Evolutionary conservation across 225 moss, liverwort and hornwort genomes (phyloP), one percentile per base, ranked within the genome.

Genomic region (Takakia lepidozioides): DNA sequence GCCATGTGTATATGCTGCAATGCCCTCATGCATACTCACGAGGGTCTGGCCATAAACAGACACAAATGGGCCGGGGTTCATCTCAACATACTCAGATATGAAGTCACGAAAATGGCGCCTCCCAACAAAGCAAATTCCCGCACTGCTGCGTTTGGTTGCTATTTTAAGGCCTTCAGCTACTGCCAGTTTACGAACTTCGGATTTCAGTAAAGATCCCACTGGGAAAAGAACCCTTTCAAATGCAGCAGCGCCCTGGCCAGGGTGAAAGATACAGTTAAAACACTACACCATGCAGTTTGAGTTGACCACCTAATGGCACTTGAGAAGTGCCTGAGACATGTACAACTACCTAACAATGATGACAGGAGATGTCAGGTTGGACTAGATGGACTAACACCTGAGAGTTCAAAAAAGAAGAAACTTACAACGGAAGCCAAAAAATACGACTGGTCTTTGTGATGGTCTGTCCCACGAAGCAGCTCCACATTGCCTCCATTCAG

Each of bases 101-200:
- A 95, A 95, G 23, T 78, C 78, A 29, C 82, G 65, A 59, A 95
- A 95, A 41, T 85, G 63, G 17, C 95, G 89, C 57, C 82, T 69
- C 36, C 95, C 95, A 65, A 95, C 84, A 73, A 95, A 95, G 61
- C 95, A 95, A 50, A 95, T 95, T 63, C 95, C 95, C 36, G 80
- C 84, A 60, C 95, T 95, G 58, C 95, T 95, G 22, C 90, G 90
- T 64, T 90, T 95, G 16, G 61, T 67, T 54, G 95, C 95, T 49
- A 86, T 86, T 15, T 67, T 55, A 55, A 95, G 68, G n/a, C 80
- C 75, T 76, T 82, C 87, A 14, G 73, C 71, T 37, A 69, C 29
- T 29, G 87, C 95, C 25, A 95, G 41, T 29, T 74, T 54, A 35
- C 95, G 90, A 27, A 90, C 87, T 27, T 73, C 62, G 23, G 73